Percentiles rank a stretch among this genome's conserved stretches.
Evolutionary conservation across 192 early-diverging fungal genomes (phyloP).

Genomic region (Coemansia aciculifera): DNA sequence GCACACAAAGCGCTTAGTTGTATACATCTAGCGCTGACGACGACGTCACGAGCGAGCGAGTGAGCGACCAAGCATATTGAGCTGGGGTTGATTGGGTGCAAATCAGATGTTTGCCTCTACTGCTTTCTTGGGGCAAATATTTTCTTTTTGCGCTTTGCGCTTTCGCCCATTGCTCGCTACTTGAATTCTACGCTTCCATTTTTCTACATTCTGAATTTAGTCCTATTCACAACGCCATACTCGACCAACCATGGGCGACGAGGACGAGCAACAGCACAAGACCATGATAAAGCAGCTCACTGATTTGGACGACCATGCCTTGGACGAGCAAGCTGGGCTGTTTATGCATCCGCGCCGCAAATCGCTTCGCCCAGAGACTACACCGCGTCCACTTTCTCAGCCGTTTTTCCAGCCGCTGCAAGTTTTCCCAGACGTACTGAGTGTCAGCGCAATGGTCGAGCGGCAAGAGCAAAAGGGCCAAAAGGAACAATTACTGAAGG

Average conservation of each 20-base stretch:
- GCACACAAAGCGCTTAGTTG: too few relatives aligned
- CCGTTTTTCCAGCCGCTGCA: constrained; percentile 57
- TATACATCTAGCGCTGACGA: not conserved
- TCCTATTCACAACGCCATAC: not conserved
- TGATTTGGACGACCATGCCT: constrained; percentile 57
- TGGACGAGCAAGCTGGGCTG: constrained; percentile 58
- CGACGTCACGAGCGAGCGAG: not conserved
- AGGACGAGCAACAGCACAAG: constrained; percentile 49
- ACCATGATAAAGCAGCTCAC: constrained; percentile 61
- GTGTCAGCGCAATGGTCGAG: constrained; percentile 57
- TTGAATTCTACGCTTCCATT: not conserved
- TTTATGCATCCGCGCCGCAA: constrained; percentile 55
- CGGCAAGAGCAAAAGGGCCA: constrained; percentile 44
- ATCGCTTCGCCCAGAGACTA: constrained; percentile 41
- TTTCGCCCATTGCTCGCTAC: not conserved
- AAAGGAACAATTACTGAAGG: constrained; percentile 18
- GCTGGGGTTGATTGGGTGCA: not conserved
- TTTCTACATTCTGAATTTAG: not conserved
- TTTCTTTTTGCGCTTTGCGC: not conserved
- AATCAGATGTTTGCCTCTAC: not conserved
- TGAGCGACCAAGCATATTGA: not conserved
- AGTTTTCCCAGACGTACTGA: constrained; percentile 56
- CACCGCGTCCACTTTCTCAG: constrained; percentile 50
- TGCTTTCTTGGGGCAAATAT: not conserved
- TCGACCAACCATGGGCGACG: constrained; percentile 30